phyloP scores from a whole-genome alignment of 768 basidiomycete genomes.

The Psilocybe subaeruginosa region DNA sequence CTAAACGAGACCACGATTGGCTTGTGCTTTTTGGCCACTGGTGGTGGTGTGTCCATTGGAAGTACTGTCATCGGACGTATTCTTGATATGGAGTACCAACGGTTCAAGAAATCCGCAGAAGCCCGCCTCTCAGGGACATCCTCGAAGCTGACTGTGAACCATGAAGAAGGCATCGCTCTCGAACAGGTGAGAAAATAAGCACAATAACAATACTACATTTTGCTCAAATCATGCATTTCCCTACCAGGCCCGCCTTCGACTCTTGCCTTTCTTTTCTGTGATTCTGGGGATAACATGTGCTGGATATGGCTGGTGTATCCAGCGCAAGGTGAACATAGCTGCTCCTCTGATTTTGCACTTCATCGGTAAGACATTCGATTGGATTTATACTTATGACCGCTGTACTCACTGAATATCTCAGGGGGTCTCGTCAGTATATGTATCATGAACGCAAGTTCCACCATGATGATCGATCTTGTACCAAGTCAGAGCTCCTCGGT shows the following conservation, averaged over 20 bases:
- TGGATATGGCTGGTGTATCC: slow-evolving; percentile 66
- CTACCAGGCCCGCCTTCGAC: slow-evolving; percentile 48
- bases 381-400: background rate
- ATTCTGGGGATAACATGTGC: slow-evolving; percentile 43
- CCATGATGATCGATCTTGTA: slow-evolving; percentile 66
- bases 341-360: slow-evolving; percentile 56
- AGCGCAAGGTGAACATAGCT: slow-evolving; percentile 49
- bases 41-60: slow-evolving; percentile 72
- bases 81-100: slow-evolving; percentile 66
- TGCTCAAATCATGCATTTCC: slow-evolving; percentile 21
- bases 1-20: slow-evolving; percentile 70
- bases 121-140: background rate
- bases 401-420: slow-evolving; percentile 21
- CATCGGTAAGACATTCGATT: slow-evolving; percentile 27
- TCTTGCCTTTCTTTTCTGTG: slow-evolving; percentile 42
- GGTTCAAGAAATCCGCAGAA: slow-evolving; percentile 36
- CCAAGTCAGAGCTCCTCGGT: slow-evolving; percentile 67
- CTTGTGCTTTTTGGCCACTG: slow-evolving; percentile 81
- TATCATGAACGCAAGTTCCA: slow-evolving; percentile 60
- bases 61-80: slow-evolving; percentile 60
- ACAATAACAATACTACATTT: slow-evolving; percentile 2
- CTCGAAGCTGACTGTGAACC: slow-evolving; percentile 14
- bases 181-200: slow-evolving; percentile 41
- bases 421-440: slow-evolving; percentile 52
- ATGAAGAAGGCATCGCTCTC: slow-evolving; percentile 52